Percentiles rank a stretch among this genome's conserved stretches.
Conservation (phyloP, 1,284 basidiomycete species). For the Limonomyces culmigenus region DNA sequence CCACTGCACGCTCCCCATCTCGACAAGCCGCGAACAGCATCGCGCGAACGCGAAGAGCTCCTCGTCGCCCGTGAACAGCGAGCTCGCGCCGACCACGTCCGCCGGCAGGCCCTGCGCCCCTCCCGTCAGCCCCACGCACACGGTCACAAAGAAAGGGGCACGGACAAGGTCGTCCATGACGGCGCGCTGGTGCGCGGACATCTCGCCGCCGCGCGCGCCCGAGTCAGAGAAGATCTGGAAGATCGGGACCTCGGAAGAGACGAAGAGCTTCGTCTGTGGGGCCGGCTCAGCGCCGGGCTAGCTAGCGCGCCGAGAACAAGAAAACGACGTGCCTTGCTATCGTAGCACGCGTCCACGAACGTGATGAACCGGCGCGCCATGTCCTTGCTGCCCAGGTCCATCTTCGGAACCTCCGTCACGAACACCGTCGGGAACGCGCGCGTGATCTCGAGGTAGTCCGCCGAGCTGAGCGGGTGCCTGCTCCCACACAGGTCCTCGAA, state of each 20-base stretch:
- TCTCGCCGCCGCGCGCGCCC: constrained; percentile 18
- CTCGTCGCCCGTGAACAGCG: constrained; percentile 87
- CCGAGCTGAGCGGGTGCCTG: constrained; percentile 74
- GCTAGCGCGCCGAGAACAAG: constrained; percentile 20
- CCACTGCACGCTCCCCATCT: constrained; percentile 86
- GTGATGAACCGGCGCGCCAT: constrained; percentile 86
- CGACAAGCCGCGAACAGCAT: constrained; percentile 77
- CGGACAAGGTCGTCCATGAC: constrained; percentile 83
- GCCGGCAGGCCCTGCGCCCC: constrained; percentile 49
- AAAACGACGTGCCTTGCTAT: constrained; percentile 15
- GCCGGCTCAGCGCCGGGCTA: constrained; percentile 19
- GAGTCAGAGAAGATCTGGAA: constrained; percentile 77
- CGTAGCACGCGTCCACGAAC: constrained; percentile 66
- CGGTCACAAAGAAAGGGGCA: constrained; percentile 6
- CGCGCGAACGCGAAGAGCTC: constrained; percentile 91
- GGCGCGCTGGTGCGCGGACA: constrained; percentile 71
- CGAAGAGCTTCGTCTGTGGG: constrained; percentile 68
- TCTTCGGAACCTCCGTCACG: constrained; percentile 73
- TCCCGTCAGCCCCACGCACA: not conserved
- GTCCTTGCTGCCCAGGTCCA: constrained; percentile 82
- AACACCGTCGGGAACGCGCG: constrained; percentile 81
- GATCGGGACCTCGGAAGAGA: constrained; percentile 82
- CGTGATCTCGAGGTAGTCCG: constrained; percentile 93
- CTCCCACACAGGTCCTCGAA: constrained; percentile 84
- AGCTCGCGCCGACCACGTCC: constrained; percentile 60